Percentiles rank a stretch among this genome's conserved stretches.
Conservation (phyloP, 352 stramenopile species). For the Pythium diclinum region DNA sequence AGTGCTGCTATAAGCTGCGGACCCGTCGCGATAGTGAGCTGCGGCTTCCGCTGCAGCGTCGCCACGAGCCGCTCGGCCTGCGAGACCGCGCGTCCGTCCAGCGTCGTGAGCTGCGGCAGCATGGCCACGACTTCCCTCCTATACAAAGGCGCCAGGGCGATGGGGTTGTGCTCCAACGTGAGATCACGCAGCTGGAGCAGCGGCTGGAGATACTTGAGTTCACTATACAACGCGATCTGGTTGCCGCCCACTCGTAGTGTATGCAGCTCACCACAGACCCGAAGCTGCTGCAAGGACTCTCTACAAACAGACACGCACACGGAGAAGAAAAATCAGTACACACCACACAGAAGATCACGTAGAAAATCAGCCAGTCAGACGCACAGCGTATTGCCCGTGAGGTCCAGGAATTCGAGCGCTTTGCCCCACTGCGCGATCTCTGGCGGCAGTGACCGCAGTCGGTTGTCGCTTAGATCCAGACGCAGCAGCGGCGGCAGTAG, state of each 20-base stretch:
- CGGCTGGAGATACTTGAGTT: conserved; percentile 52
- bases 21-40: conserved; percentile 11
- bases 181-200: conserved; percentile 43
- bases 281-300: conserved; percentile 43
- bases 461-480: conserved; percentile 63
- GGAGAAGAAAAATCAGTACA: background rate
- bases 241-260: conserved; percentile 48
- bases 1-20: background rate
- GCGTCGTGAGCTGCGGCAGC: conserved; percentile 48
- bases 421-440: conserved; percentile 37
- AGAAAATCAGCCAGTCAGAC: conserved; percentile 1
- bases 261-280: conserved; percentile 29
- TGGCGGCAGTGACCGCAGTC: conserved; percentile 34
- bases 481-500: conserved; percentile 45
- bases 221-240: conserved; percentile 44
- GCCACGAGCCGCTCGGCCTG: conserved; percentile 48
- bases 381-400: conserved; percentile 57
- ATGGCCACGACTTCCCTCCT: conserved; percentile 49
- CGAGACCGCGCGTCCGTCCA: conserved; percentile 43
- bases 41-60: conserved; percentile 46
- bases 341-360: background rate
- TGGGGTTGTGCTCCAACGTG: conserved; percentile 53
- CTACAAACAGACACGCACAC: conserved; percentile 15
- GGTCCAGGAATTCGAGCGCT: conserved; percentile 42
- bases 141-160: conserved; percentile 38